Base-by-base conservation (phyloP, 139 green algal species). In the Haematococcus sp. region DNA sequence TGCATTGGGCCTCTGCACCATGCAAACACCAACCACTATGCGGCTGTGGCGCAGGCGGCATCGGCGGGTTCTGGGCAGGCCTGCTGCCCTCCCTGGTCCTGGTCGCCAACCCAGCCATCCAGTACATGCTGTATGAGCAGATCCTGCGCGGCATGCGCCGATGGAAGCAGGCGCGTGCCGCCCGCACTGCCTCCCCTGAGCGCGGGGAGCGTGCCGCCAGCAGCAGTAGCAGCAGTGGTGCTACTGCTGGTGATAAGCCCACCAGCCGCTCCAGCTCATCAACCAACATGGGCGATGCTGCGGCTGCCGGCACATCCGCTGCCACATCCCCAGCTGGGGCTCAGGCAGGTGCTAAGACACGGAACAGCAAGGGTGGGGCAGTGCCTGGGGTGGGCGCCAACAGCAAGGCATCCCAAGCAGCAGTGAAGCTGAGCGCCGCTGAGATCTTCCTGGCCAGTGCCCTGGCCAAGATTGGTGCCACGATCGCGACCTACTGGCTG, bases 401-500 rank as follows among this genome's bases (percentile, higher is more conserved):
- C 11, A 49, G 40, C 40, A 49, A 49, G 11, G 40, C 58, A 34
- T 4, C 28, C 4, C 58, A 65, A 65, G 20, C 3, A 20, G n/a
- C 58, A 65, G 58, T 67, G 64, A 67, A 55, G 54, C 78, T 86
- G 27, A 76, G 74, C 2, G 77, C 88, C 3, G 44, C 46, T 1
- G 88, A 97, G 69, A 81, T 97, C 11, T 98, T 98, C 76, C 33
- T 76, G n/a, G 71, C 91, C 15, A 88, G 85, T 13, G 87, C 91
- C 0, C 52, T 96, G 31, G 90, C 94, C 66, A 98, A 98, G 68
- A 63, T 84, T 60, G 89, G 88, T 2, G 93, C 93, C 17, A 97
- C 94, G 4, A 34, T 98, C 17, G 67, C 90, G 15, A 98, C 94
- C 0, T 98, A 98, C 83, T 93, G 94, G 1, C 78, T 98, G 76